Evolutionary conservation across 495 filamentous ascomycete species (phyloP).

Genomic region (Margaritispora aquatica): DNA sequence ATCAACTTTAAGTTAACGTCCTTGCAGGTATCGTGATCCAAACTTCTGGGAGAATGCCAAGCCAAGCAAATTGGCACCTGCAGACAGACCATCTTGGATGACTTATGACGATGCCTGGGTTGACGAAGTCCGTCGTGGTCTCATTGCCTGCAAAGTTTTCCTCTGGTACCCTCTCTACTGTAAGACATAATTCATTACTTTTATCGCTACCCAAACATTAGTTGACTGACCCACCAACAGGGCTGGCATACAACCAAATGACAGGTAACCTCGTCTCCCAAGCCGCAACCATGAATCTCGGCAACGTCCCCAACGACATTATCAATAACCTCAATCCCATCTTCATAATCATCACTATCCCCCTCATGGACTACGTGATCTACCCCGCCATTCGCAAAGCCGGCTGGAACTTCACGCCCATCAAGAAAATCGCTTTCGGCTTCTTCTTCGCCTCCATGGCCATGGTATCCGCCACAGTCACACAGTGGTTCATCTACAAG

Average conservation of each 20-base stretch:
- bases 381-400: slow-evolving; percentile 59
- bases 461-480: slow-evolving; percentile 54
- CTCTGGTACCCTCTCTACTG: slow-evolving; percentile 58
- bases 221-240: too few species aligned
- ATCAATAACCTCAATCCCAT: slow-evolving; percentile 69
- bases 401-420: slow-evolving; percentile 58
- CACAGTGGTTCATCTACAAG: slow-evolving; percentile 67
- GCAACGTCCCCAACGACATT: slow-evolving; percentile 63
- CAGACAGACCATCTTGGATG: slow-evolving; percentile 46
- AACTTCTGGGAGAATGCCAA: too few species aligned
- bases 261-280: slow-evolving; percentile 42
- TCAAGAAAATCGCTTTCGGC: slow-evolving; percentile 65
- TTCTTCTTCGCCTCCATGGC: slow-evolving; percentile 60
- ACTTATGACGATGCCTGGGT: slow-evolving; percentile 46
- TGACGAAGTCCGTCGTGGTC: slow-evolving; percentile 41
- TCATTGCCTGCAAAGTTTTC: slow-evolving; percentile 44
- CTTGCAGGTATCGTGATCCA: too few species aligned
- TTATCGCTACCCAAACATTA: too few species aligned
- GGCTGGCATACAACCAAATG: too few species aligned
- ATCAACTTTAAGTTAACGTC: too few species aligned
- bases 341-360: slow-evolving; percentile 66
- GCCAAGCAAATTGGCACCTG: slow-evolving; percentile 41
- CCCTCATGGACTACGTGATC: slow-evolving; percentile 58
- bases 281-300: slow-evolving; percentile 52
- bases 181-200: too few species aligned